phyloP scores from a whole-genome alignment of 306 rosid genomes.

The Quercus gilva region DNA sequence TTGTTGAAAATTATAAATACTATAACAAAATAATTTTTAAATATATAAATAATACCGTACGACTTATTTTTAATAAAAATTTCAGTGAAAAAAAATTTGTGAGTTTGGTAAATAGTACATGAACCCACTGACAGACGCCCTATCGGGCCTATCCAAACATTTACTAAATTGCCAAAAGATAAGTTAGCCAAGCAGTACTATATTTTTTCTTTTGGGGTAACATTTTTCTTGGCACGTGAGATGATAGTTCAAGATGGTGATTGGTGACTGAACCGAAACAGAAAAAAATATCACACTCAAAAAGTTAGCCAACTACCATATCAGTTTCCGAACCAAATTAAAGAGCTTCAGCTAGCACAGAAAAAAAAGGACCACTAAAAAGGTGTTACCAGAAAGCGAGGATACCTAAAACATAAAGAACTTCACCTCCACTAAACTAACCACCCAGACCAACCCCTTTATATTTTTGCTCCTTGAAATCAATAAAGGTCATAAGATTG shows the following conservation, averaged over 20 bases:
- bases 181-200: too few species aligned
- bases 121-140: too few species aligned
- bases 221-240: too few species aligned
- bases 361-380: background rate
- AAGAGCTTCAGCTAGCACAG: background rate
- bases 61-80: too few species aligned
- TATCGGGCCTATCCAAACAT: too few species aligned
- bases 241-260: background rate
- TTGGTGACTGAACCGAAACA: background rate
- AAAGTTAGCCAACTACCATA: background rate
- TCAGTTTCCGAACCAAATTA: background rate
- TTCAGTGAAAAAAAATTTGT: too few species aligned
- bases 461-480: background rate
- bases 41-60: fast-evolving
- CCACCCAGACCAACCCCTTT: background rate
- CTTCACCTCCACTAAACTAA: background rate
- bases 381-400: constrained; percentile 19
- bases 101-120: fast-evolving
- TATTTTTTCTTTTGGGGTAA: too few species aligned
- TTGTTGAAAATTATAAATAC: too few species aligned
- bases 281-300: background rate
- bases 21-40: too few species aligned
- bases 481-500: background rate
- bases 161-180: too few species aligned
- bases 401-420: constrained; percentile 1